Conservation (phyloP, 164 flowering plant genomes). For the Vitis cinerea region DNA sequence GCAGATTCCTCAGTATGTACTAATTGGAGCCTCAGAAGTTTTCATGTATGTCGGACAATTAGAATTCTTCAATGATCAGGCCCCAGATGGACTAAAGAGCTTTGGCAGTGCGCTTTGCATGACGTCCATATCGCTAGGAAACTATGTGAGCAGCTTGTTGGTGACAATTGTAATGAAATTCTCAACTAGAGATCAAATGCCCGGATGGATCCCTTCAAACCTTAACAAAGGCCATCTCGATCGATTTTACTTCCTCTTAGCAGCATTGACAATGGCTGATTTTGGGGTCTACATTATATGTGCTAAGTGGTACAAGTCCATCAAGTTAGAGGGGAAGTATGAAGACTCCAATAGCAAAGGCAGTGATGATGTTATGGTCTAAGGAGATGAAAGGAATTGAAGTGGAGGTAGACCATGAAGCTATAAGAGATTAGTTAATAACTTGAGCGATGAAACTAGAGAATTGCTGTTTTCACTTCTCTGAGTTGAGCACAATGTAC, state of each 20-base stretch:
- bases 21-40: conserved; percentile 76
- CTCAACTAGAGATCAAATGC: conserved; percentile 34
- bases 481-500: conserved; percentile 1
- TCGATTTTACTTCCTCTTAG: conserved; percentile 60
- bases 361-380: not conserved
- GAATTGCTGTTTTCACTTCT: conserved; percentile 2
- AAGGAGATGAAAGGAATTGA: not conserved
- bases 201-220: conserved; percentile 76
- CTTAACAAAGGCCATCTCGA: conserved; percentile 70
- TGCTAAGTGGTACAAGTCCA: conserved; percentile 59
- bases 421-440: no score
- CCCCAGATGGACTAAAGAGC: conserved; percentile 75
- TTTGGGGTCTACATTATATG: conserved; percentile 40
- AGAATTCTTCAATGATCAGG: conserved; percentile 70
- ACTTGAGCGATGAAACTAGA: no score
- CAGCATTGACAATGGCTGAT: conserved; percentile 51
- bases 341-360: not conserved
- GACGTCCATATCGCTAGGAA: conserved; percentile 67
- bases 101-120: conserved; percentile 73
- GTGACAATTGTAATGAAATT: conserved; percentile 56
- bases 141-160: conserved; percentile 60
- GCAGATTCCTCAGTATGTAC: conserved; percentile 70
- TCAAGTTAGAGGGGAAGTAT: conserved; percentile 32
- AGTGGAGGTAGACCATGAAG: no score
- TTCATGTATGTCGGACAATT: conserved; percentile 79